These are phyloP conservation scores for Oidiodendron maius DNA, from an alignment of 495 filamentous ascomycete species.

Conservation along the genomic window DNA sequence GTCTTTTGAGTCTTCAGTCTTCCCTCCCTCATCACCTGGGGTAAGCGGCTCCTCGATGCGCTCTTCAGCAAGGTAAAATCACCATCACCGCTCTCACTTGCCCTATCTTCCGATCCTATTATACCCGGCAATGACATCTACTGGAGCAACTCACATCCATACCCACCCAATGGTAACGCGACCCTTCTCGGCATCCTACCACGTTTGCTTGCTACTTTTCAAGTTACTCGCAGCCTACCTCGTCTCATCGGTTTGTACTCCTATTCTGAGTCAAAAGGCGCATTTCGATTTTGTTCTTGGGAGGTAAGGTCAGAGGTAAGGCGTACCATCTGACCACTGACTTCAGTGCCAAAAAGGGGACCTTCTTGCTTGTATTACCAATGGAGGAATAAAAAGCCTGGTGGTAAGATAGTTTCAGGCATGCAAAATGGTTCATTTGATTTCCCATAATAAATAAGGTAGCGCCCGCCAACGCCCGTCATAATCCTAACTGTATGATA, in stretches of 20 bases:
- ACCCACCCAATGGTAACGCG: constrained; percentile 14
- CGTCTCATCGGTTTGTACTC: constrained; percentile 14
- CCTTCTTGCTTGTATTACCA: constrained; percentile 25
- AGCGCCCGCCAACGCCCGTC: constrained; percentile 23
- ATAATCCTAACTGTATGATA: constrained; percentile 23
- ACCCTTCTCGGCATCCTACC: constrained; percentile 4
- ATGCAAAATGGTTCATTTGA: constrained; percentile 22
- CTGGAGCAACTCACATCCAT: constrained; percentile 1
- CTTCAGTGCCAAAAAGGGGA: constrained; percentile 9
- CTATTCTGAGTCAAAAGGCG: constrained; percentile 12
- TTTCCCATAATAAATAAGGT: constrained; percentile 21
- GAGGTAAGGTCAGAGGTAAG: constrained; percentile 73
- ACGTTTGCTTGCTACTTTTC: constrained; percentile 1
- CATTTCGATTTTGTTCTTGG: not conserved
- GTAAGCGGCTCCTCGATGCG: constrained; percentile 53
- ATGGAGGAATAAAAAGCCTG: constrained; percentile 17
- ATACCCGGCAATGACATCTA: not conserved
- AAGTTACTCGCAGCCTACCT: not conserved
- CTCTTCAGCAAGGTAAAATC: constrained; percentile 23
- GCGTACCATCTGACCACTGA: constrained; percentile 22
- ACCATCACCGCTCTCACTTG: constrained; percentile 12
- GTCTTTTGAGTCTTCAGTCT: constrained; percentile 32
- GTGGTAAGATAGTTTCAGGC: constrained; percentile 23
- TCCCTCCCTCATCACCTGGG: constrained; percentile 52
- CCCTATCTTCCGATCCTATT: constrained; percentile 4